Evolutionary conservation across 345 rosid species (phyloP), one percentile per base, ranked within the genome.

Genomic region (Eucalyptus marginata): DNA sequence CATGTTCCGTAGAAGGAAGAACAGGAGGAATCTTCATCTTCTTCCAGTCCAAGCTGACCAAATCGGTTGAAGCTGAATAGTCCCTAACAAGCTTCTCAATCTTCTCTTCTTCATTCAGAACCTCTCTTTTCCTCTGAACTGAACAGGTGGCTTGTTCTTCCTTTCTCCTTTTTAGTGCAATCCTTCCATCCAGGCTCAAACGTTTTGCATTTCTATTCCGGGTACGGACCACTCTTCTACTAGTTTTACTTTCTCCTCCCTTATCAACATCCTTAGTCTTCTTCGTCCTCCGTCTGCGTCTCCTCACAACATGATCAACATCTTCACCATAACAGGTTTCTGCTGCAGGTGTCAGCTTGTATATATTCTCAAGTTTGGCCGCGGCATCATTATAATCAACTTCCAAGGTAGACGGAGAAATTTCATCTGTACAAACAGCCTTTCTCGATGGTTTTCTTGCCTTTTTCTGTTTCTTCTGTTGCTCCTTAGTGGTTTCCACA

Each of bases 1-100:
- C 64, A 88, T 98, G 99, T 91, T 98, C 99, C 3, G 94, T 59
- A 4, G 96, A 94, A 52, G 96, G 91, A 76, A 98, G 95, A 93
- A 98, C 99, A 2, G 98, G 99, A 87, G 99, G 99, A 87, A 98
- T 97, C 95, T 94, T 96, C 99, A 94, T 96, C 86, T 94, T 98
- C 62, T 94, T 98, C 99, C 99, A 98, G 90, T 98, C 99, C 92
- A 98, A 91, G 94, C 96, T 95, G 31, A 89, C 95, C 89, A 96
- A 86, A 92, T 94, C 95, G 13, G 96, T 94, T 64, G 98, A 98
- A 90, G 93, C 92, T 3, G 97, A 95, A 90, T 97, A 96, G 11
- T 93, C 96, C 90, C 97, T 91, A 49, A 96, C 94, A 62, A 98
- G 98, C 91, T 92, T 92, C 86, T 96, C 94, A 27, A 95, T 94